Percentiles rank a stretch among this genome's conserved stretches.
phyloP scores from a whole-genome alignment of 352 stramenopile species.

The Globisporangium irregulare region DNA sequence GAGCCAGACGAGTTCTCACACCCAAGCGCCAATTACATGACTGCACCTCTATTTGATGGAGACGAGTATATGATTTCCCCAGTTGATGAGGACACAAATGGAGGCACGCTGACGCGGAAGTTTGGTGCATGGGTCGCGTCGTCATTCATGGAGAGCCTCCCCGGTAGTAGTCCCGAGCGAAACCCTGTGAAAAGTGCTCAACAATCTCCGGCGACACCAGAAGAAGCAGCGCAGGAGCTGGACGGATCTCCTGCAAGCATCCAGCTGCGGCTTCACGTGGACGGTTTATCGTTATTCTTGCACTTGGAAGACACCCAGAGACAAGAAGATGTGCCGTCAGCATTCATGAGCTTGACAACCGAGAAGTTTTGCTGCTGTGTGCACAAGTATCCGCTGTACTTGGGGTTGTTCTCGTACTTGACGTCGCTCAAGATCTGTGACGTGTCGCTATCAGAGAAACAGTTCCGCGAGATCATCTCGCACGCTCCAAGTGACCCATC shows the following conservation, averaged over 20 bases:
- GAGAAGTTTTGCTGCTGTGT: constrained; percentile 72
- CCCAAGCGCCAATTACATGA: background rate
- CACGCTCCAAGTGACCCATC: constrained; percentile 26
- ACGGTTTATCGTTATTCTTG: constrained; percentile 63
- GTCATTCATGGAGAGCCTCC: constrained; percentile 50
- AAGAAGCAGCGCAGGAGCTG: constrained; percentile 19
- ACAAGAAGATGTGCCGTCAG: constrained; percentile 30
- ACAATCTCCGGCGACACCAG: constrained; percentile 11
- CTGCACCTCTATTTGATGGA: constrained; percentile 1
- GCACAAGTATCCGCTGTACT: constrained; percentile 65
- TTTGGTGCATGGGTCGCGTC: constrained; percentile 55
- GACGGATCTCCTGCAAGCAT: constrained; percentile 43
- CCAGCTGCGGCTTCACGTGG: constrained; percentile 73
- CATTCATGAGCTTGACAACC: constrained; percentile 59
- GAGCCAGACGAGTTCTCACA: background rate
- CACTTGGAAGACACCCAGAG: constrained; percentile 46
- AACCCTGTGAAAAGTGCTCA: constrained; percentile 17
- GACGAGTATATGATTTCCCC: constrained; percentile 18
- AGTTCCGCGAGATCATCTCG: constrained; percentile 66
- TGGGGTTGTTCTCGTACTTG: constrained; percentile 72
- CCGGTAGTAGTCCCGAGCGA: constrained; percentile 11
- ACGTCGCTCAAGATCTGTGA: constrained; percentile 74
- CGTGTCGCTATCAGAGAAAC: constrained; percentile 50
- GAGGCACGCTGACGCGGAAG: constrained; percentile 45
- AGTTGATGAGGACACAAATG: constrained; percentile 16